Conservation (phyloP, 371 early-diverging fungal species). For the Apophysomyces elegans region DNA sequence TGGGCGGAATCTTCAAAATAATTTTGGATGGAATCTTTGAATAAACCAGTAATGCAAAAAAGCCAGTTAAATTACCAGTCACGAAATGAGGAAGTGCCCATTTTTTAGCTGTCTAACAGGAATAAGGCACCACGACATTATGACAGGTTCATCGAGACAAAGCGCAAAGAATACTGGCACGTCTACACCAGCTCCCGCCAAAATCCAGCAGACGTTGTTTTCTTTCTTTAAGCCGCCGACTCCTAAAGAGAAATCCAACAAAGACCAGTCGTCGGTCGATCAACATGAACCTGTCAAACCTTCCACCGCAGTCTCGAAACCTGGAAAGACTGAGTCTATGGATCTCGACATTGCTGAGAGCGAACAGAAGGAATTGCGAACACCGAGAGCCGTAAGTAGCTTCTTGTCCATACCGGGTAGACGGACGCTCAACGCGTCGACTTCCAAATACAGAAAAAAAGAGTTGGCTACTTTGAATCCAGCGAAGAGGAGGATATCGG, state of each 20-base stretch:
- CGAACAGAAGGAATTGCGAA: slow-evolving; percentile 2
- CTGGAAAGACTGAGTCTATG: slow-evolving; percentile 18
- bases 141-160: slow-evolving; percentile 2
- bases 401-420: not conserved
- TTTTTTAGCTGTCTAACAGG: too few species aligned
- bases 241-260: slow-evolving; percentile 12
- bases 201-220: slow-evolving; percentile 41
- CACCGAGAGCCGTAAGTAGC: slow-evolving; percentile 1
- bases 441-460: not conserved
- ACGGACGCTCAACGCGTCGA: not conserved
- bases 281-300: slow-evolving; percentile 8
- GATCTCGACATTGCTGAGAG: slow-evolving; percentile 4
- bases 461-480: slow-evolving; percentile 27
- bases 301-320: slow-evolving; percentile 11
- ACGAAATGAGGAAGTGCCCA: too few species aligned
- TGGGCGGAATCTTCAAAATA: too few species aligned
- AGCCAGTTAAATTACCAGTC: too few species aligned
- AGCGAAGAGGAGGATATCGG: slow-evolving; percentile 38
- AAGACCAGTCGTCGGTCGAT: slow-evolving; percentile 7
- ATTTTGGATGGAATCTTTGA: too few species aligned
- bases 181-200: not conserved
- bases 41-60: too few species aligned
- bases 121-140: not conserved
- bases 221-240: slow-evolving; percentile 41
- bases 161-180: not conserved